phyloP scores from a whole-genome alignment of 2,329 filamentous ascomycete genomes.

The Verruconis gallopava region DNA sequence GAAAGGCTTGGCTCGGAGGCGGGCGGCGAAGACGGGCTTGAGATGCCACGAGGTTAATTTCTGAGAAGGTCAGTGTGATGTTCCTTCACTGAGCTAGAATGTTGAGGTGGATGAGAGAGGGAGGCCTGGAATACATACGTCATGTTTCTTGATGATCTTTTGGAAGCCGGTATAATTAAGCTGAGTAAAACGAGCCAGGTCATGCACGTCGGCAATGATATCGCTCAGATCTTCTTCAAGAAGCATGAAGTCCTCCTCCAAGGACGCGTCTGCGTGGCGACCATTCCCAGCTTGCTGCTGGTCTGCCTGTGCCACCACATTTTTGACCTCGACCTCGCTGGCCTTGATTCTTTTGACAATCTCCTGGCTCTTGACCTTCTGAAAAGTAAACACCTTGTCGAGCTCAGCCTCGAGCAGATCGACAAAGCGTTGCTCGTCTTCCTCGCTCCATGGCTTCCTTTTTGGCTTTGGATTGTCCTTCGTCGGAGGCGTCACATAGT shows the following conservation, averaged over 20 bases:
- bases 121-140: slow-evolving; percentile 45
- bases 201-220: slow-evolving; percentile 96
- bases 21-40: slow-evolving; percentile 87
- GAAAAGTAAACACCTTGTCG: slow-evolving; percentile 95
- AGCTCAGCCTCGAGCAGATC: slow-evolving; percentile 77
- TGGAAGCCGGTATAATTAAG: slow-evolving; percentile 98
- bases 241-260: slow-evolving; percentile 86
- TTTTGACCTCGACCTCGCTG: slow-evolving; percentile 78
- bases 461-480: slow-evolving; percentile 25
- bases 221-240: slow-evolving; percentile 93
- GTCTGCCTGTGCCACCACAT: slow-evolving; percentile 67
- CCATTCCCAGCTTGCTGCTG: slow-evolving; percentile 26
- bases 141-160: slow-evolving; percentile 99
- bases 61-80: slow-evolving; percentile 36
- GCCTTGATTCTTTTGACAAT: slow-evolving; percentile 81
- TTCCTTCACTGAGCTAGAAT: background rate
- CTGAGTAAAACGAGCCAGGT: slow-evolving; percentile 95
- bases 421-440: slow-evolving; percentile 84
- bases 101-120: background rate
- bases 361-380: slow-evolving; percentile 93
- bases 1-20: slow-evolving; percentile 91
- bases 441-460: slow-evolving; percentile 68
- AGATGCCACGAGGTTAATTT: slow-evolving; percentile 93
- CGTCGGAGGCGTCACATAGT: slow-evolving; percentile 42
- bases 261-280: slow-evolving; percentile 36